Percentiles rank a stretch among this genome's conserved stretches.
phyloP scores from a whole-genome alignment of 306 rosid genomes.

The Rosa persica region DNA sequence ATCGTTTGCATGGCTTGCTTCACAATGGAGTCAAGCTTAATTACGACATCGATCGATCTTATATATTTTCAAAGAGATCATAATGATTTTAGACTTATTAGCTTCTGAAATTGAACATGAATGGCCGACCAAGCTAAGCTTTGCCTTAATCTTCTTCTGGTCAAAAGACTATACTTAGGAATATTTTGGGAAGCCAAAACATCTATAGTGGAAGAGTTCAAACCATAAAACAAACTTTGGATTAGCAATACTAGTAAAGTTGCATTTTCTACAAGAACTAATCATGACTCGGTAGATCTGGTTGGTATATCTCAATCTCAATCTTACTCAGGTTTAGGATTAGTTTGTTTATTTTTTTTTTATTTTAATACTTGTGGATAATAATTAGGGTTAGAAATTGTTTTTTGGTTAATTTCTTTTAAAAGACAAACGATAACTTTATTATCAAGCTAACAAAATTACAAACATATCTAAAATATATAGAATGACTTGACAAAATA shows the following conservation, averaged over 20 bases:
- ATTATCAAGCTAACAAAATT: too few relatives aligned
- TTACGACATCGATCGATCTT: not conserved
- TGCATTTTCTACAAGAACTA: not conserved
- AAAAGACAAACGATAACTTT: too few relatives aligned
- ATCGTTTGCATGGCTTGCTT: constrained; percentile 71
- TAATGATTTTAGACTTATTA: not conserved
- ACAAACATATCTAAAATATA: too few relatives aligned
- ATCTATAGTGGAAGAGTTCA: not conserved
- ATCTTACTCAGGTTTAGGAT: not conserved
- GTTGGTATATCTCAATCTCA: too few relatives aligned
- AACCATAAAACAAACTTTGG: not conserved
- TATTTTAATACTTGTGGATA: too few relatives aligned
- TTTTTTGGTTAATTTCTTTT: too few relatives aligned
- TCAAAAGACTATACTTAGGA: not conserved
- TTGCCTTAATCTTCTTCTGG: not conserved
- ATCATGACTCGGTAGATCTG: not conserved
- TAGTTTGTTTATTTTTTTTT: not conserved
- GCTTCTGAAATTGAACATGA: not conserved
- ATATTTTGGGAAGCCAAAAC: not conserved
- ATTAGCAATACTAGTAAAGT: too few relatives aligned
- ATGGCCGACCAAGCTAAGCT: not conserved
- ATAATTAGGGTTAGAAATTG: too few relatives aligned
- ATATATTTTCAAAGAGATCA: not conserved
- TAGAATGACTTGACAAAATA: too few relatives aligned
- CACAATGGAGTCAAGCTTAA: constrained; percentile 10